These are phyloP conservation scores for Cordyceps sp. DNA, from an alignment of 2,329 filamentous ascomycete species.

Conservation along the genomic window DNA sequence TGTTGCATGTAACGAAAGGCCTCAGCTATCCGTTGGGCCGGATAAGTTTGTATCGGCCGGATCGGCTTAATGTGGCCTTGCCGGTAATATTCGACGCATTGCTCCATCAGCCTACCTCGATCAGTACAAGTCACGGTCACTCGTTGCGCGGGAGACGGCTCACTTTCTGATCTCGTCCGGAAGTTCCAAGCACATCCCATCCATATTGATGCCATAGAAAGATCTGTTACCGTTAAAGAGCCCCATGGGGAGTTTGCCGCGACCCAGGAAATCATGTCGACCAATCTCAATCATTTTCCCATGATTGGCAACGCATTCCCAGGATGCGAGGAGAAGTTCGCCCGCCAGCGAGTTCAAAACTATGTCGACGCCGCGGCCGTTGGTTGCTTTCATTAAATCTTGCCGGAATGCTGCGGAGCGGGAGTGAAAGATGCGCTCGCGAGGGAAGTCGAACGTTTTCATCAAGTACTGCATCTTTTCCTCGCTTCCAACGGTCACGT, in stretches of 20 bases:
- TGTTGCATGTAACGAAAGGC: conserved; percentile 8
- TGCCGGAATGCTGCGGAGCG: conserved; percentile 12
- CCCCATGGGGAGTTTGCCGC: conserved; percentile 23
- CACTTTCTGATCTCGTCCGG: background rate
- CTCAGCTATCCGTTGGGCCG: conserved; percentile 2
- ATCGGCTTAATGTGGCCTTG: conserved; percentile 3
- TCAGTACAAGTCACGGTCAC: background rate
- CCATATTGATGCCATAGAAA: conserved; percentile 15
- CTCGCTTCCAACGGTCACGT: conserved; percentile 11
- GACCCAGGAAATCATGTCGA: conserved; percentile 15
- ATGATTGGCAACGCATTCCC: conserved; percentile 16
- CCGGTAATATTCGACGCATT: background rate
- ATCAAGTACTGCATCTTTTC: conserved; percentile 12
- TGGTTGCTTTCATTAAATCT: conserved; percentile 11
- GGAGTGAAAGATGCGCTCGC: conserved; percentile 15
- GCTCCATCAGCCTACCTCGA: conserved; percentile 1
- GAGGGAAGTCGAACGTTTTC: conserved; percentile 6
- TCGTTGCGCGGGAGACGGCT: background rate
- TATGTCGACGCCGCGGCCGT: conserved; percentile 17
- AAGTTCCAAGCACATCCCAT: background rate
- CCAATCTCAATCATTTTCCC: conserved; percentile 18
- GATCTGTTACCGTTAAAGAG: conserved; percentile 18
- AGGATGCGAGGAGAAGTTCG: conserved; percentile 14
- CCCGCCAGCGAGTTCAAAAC: conserved; percentile 18
- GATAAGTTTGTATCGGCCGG: background rate